Evolutionary conservation across 768 basidiomycete genomes (phyloP).

Genomic region (Tubosaeta sp.): DNA sequence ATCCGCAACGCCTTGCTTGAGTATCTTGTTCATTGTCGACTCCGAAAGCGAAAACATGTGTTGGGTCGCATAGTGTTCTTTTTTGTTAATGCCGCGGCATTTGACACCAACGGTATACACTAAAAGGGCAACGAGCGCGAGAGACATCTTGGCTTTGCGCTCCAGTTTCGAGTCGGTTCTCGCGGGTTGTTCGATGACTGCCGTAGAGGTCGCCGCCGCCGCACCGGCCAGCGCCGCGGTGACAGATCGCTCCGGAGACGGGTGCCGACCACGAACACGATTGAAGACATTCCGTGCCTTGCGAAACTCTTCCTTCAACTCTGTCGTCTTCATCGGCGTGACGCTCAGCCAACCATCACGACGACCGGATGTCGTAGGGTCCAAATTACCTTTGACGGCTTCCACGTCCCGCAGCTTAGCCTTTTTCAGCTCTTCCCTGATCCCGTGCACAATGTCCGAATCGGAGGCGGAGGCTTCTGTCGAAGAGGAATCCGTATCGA

Average conservation of each 20-base stretch:
- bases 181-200: slow-evolving; percentile 14
- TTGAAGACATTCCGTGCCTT: slow-evolving; percentile 40
- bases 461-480: slow-evolving; percentile 37
- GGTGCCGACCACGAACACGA: slow-evolving; percentile 35
- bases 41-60: slow-evolving; percentile 95
- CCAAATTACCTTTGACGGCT: slow-evolving; percentile 32
- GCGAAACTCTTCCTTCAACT: slow-evolving; percentile 38
- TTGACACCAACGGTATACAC: slow-evolving; percentile 97
- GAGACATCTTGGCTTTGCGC: slow-evolving; percentile 66
- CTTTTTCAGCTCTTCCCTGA: slow-evolving; percentile 26
- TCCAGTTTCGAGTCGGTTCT: slow-evolving; percentile 13
- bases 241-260: slow-evolving; percentile 17
- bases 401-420: slow-evolving; percentile 29
- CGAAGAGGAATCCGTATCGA: slow-evolving; percentile 42
- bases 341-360: slow-evolving; percentile 13
- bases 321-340: slow-evolving; percentile 16
- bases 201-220: slow-evolving; percentile 7
- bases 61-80: slow-evolving; percentile 78
- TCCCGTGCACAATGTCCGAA: slow-evolving; percentile 24
- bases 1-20: slow-evolving; percentile 63
- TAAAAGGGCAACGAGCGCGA: slow-evolving; percentile 65
- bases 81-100: slow-evolving; percentile 85
- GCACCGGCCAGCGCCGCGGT: slow-evolving; percentile 12
- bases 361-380: neutral
- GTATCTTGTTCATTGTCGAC: slow-evolving; percentile 66